Evolutionary conservation across 2,329 filamentous ascomycete genomes (phyloP), one percentile per base, ranked within the genome.

Genomic region (Pestalotiopsis sp.): DNA sequence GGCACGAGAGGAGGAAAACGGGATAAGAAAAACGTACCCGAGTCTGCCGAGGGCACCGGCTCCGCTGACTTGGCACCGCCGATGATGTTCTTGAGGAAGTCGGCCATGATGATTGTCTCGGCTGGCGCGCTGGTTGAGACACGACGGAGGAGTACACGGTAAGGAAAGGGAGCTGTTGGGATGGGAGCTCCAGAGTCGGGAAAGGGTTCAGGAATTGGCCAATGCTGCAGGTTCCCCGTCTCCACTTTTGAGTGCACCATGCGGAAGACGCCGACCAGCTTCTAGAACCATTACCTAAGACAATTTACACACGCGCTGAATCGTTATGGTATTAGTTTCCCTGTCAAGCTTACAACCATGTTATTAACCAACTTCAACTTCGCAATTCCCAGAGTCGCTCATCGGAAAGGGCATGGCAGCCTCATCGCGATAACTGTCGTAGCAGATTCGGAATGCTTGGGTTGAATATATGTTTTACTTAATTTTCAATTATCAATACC

Each of bases 11-110:
- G 31, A 20, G 23, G n/a, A n/a, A 59, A 23, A 17, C 27, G 31
- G 36, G 31, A 64, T 20, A 49, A 25, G 7, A 31, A 64, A 12
- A 68, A 82, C 87, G 76, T 84, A 93, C 91, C 91, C 74, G 90
- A 86, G 80, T 93, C 91, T 69, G 80, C 85, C 71, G 82, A 81
- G 58, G 85, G 81, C 65, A 83, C 80, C 49, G 84, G 81, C 72
- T 83, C 83, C 61, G 83, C 81, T 71, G 89, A 84, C 84, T 93
- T 91, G 78, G 85, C 85, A 78, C 88, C 90, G 77, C 91, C 91
- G 75, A 94, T 88, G 76, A 93, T 81, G 77, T 88, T 89, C 81
- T 92, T 92, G 74, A 93, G 78, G 73, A 92, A 81, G 75, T 86
- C 83, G 73, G 86, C 86, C 87, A 89, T 89, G 78, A 70, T 78